Evolutionary conservation across 805 yeast species (phyloP).

Genomic region (Pichia manshurica): DNA sequence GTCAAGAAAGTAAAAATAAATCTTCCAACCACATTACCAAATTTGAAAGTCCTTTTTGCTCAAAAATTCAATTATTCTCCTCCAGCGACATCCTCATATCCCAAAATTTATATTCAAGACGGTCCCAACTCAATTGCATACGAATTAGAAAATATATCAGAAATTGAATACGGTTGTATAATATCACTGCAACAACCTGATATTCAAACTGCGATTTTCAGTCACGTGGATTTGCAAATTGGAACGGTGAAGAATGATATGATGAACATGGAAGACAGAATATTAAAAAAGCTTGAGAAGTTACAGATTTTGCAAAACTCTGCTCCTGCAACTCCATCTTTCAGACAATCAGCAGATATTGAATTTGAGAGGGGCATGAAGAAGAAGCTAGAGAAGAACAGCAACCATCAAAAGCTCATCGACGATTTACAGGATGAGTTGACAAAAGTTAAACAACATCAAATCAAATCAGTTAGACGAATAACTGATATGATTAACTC

Average conservation of each 20-base stretch:
- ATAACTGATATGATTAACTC: slow-evolving; percentile 33
- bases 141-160: slow-evolving; percentile 75
- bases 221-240: slow-evolving; percentile 26
- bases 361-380: slow-evolving; percentile 14
- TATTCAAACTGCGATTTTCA: slow-evolving; percentile 18
- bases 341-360: background rate
- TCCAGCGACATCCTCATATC: slow-evolving; percentile 42
- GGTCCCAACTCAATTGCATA: slow-evolving; percentile 54
- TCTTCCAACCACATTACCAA: slow-evolving; percentile 44
- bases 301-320: slow-evolving; percentile 10
- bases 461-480: slow-evolving; percentile 34
- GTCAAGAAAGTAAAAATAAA: slow-evolving; percentile 49
- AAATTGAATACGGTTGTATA: slow-evolving; percentile 54
- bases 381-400: slow-evolving; percentile 8
- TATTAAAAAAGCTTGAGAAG: slow-evolving; percentile 22
- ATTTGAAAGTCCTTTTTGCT: slow-evolving; percentile 66
- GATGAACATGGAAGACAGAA: slow-evolving; percentile 22
- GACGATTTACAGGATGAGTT: slow-evolving; percentile 52
- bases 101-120: slow-evolving; percentile 72
- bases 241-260: slow-evolving; percentile 26
- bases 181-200: slow-evolving; percentile 51
- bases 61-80: slow-evolving; percentile 86
- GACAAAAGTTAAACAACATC: slow-evolving; percentile 52
- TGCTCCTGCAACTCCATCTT: slow-evolving; percentile 1
- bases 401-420: slow-evolving; percentile 28